Evolutionary conservation across 495 filamentous ascomycete species (phyloP), one percentile per base, ranked within the genome.

Genomic region (Xylaria grammica): DNA sequence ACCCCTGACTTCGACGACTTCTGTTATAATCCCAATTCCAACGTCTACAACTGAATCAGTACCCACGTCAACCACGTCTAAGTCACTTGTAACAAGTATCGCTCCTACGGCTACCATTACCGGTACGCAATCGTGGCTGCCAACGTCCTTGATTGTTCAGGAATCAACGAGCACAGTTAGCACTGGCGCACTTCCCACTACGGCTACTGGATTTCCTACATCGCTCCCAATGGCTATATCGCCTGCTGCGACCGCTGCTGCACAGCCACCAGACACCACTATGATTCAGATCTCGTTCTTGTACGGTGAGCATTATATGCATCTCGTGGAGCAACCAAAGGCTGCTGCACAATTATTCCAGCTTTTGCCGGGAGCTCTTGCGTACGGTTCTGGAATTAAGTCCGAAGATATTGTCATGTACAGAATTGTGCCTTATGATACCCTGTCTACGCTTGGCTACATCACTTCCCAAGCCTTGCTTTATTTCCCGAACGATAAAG

Each of bases 281-380:
- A 72, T 93, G 66, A 87, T 97, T 65, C 92, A 97, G 69, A 81
- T 99, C 62, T 96, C 92, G 13, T 97, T 97, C 82, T 78, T 85
- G 27, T 87, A 87, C 69, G 79, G 83, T 4, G 85, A 96, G 64
- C 93, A 96, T 72, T 99, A 95, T 75, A 75, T 79, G 6, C 96
- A 94, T 71, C 91, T 99, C 30, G 90, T 89, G 24, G 78, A 76
- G 1, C 86, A 87, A 36, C 74, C 84, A 15, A 79, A 89, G 65
- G 89, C 93, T 24, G 89, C 91, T 10, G 86, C 87, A 26, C 96
- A 98, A 77, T 93, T 99, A 71, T 97, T 97, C 82, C 69, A 86
- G 34, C 91, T 86, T 63, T 81, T 97, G 10, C 93, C 92, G 0
- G 69, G 85, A 62, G 93, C 91, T 56, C 81, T 99, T 55, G 79